Conservation (phyloP, 2,329 filamentous ascomycete species). For the Macrophomina phaseolina region DNA sequence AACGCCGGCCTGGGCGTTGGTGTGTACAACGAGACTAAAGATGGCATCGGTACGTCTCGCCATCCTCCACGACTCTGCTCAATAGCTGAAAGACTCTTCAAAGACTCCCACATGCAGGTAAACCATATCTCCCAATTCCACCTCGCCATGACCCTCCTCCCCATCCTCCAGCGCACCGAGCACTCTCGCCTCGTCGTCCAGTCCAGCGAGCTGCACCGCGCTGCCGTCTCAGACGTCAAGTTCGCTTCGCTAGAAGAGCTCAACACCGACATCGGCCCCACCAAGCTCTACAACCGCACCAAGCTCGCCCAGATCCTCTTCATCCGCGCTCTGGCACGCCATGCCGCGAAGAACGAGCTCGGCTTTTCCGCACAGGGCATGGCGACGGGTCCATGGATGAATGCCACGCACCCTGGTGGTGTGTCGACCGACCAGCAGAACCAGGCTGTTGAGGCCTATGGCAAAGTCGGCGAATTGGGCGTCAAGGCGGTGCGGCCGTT, state of each 20-base stretch:
- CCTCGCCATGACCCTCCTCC: conserved; percentile 54
- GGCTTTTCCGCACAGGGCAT: conserved; percentile 34
- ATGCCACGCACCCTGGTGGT: conserved; percentile 57
- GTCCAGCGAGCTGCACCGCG: conserved; percentile 56
- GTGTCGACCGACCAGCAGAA: conserved; percentile 55
- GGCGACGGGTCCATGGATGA: conserved; percentile 49
- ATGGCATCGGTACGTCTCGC: conserved; percentile 47
- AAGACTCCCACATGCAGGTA: conserved; percentile 57
- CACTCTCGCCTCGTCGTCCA: conserved; percentile 56
- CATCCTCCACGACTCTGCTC: not conserved
- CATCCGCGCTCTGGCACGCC: conserved; percentile 48
- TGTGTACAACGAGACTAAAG: conserved; percentile 54
- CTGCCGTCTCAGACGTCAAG: conserved; percentile 37
- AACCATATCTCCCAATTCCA: conserved; percentile 59
- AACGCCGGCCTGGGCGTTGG: conserved; percentile 59
- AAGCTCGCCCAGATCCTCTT: conserved; percentile 59
- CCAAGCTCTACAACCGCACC: conserved; percentile 55
- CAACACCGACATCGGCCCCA: conserved; percentile 56
- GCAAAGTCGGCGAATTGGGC: conserved; percentile 52
- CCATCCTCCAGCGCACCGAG: conserved; percentile 44
- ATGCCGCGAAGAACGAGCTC: conserved; percentile 46
- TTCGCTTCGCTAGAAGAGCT: conserved; percentile 56
- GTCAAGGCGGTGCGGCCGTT: conserved; percentile 52
- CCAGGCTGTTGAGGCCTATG: conserved; percentile 59
- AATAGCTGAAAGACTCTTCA: not conserved